Base-by-base conservation (phyloP, 352 stramenopile species). In the Thalassiosira ordinaria region DNA sequence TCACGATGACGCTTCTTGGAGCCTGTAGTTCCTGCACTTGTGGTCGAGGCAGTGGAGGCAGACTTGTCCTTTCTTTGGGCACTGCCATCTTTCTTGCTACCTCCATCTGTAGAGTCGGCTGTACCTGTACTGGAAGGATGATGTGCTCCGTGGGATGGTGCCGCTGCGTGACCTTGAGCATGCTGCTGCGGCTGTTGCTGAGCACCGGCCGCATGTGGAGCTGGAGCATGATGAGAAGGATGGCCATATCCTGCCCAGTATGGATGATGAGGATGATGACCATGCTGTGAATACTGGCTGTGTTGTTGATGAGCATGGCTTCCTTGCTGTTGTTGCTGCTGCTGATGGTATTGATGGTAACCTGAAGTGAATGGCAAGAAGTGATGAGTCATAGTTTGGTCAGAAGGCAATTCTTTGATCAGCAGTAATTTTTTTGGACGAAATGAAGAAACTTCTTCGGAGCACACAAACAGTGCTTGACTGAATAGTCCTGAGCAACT, bases 231-330 rank as follows among this genome's bases (percentile, higher is more conserved):
- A 16, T 29, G 57, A 37, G 52, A 20, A 2, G 53, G 27, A 63
- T 63, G 53, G 27, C 53, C 53, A 39, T 37, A 63, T n/a, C 39
- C 62, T 1, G 22, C n/a, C 62, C 62, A 71, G 26, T 59, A 59
- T 57, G 62, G 62, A 71, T 71, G 62, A 51, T 71, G 35, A 37
- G 46, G 35, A 1, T 64, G 64, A 6, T 51, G 31, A 13, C 49
- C 35, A 18, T 74, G 65, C 2, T n/a, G n/a, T n/a, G n/a, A n/a
- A n/a, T n/a, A n/a, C n/a, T n/a, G n/a, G n/a, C n/a, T n/a, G n/a
- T n/a, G n/a, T n/a, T 53, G 35, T 29, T 69, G 57, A 2, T 51
- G 31, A 29, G 1, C 5, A 3, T n/a, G n/a, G n/a, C n/a, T n/a
- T n/a, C n/a, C n/a, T n/a, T 49, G 56, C 14, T 67, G 61, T 9